Conservation (phyloP, 2,329 filamentous ascomycete genomes). For the Penicillium fuscoglaucum region DNA sequence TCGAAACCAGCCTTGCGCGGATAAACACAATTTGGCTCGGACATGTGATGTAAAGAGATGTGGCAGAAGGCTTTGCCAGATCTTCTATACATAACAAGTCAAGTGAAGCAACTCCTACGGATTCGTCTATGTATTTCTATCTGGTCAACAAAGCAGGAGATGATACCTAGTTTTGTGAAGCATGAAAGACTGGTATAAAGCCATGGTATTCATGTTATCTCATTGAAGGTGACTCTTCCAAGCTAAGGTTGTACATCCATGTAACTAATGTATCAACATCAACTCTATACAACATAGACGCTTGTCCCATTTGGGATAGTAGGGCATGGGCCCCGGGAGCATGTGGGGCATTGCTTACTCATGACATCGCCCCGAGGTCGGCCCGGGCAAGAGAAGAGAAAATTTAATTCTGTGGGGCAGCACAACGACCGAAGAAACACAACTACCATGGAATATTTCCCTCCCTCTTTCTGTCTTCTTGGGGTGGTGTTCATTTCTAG, state of each 20-base stretch:
- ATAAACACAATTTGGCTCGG: not conserved
- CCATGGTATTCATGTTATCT: not conserved
- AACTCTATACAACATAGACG: not conserved
- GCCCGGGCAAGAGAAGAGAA: conserved; percentile 20
- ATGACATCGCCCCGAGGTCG: conserved; percentile 4
- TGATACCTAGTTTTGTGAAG: not conserved
- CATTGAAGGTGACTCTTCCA: not conserved
- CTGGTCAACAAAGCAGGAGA: conserved; percentile 5
- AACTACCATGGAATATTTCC: conserved; percentile 20
- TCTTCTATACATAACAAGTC: not conserved
- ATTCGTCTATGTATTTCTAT: conserved; percentile 3
- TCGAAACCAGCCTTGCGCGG: not conserved
- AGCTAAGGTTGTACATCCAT: not conserved
- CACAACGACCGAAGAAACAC: conserved; percentile 19
- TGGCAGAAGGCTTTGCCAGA: not conserved
- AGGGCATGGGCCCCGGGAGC: not conserved
- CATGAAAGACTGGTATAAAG: conserved; percentile 5
- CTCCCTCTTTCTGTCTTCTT: conserved; percentile 19
- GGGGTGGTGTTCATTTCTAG: conserved; percentile 15
- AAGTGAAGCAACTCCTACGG: not conserved
- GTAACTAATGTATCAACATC: not conserved
- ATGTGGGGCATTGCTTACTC: not conserved
- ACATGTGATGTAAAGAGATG: not conserved
- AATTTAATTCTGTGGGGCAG: conserved; percentile 14
- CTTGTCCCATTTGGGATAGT: conserved; percentile 1